Conservation (phyloP, 768 basidiomycete genomes). For the Pleurotus platypus region DNA sequence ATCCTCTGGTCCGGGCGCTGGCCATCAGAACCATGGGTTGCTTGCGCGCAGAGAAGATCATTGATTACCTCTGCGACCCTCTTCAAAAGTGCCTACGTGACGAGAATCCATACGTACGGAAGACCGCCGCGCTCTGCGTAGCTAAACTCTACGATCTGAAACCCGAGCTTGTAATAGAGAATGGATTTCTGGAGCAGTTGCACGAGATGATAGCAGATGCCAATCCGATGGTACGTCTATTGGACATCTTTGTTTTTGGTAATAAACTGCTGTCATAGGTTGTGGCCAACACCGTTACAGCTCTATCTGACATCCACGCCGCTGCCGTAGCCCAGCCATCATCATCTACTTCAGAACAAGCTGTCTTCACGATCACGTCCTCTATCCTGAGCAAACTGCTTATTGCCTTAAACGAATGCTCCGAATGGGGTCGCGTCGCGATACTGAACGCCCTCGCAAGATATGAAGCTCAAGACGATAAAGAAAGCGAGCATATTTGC, state of each 20-base stretch:
- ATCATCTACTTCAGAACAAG: conserved; percentile 53
- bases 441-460: conserved; percentile 83
- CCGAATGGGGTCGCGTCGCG: conserved; percentile 98
- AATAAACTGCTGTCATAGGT: conserved; percentile 52
- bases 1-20: conserved; percentile 93
- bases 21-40: conserved; percentile 98
- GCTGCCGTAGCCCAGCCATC: conserved; percentile 60
- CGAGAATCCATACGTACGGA: conserved; percentile 97
- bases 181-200: conserved; percentile 86
- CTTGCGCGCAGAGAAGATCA: conserved; percentile 96
- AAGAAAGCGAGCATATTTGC: conserved; percentile 98
- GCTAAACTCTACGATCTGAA: conserved; percentile 98
- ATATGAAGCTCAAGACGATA: conserved; percentile 81
- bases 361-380: conserved; percentile 80
- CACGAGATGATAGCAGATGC: conserved; percentile 93
- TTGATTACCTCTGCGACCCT: conserved; percentile 97
- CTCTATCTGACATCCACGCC: conserved; percentile 87
- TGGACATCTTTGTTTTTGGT: background rate
- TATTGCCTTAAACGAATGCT: conserved; percentile 95
- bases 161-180: conserved; percentile 91
- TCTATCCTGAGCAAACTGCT: conserved; percentile 83
- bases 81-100: conserved; percentile 88
- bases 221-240: conserved; percentile 82
- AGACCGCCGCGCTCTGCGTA: conserved; percentile 95
- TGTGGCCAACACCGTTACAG: conserved; percentile 94